Evolutionary conservation across 352 stramenopile genomes (phyloP).

Genomic region (Globisporangium canariense): DNA sequence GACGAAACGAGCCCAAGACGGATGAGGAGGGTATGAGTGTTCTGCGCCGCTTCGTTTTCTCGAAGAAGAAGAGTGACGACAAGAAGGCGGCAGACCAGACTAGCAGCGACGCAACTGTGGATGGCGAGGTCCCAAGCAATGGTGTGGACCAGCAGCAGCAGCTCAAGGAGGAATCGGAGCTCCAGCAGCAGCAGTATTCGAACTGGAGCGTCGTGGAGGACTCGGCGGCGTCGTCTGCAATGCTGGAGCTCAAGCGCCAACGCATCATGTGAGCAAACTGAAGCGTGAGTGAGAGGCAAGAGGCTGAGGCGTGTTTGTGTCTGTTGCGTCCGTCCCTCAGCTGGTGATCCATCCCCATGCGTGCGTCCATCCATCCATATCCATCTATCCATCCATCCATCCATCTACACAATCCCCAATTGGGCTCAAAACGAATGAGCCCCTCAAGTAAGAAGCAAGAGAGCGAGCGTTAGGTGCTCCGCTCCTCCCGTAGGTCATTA

Average conservation of each 20-base stretch:
- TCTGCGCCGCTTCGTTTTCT: conserved; percentile 79
- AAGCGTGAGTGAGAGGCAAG: background rate
- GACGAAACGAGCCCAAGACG: conserved; percentile 80
- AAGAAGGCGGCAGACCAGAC: conserved; percentile 22
- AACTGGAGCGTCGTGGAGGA: conserved; percentile 33
- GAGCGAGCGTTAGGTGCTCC: background rate
- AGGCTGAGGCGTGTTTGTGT: conserved; percentile 2
- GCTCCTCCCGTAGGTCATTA: background rate
- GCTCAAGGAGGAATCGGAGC: conserved; percentile 3
- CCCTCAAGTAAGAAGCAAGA: conserved; percentile 2
- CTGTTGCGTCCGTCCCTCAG: conserved; percentile 3
- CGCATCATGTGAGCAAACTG: conserved; percentile 22
- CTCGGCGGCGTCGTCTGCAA: conserved; percentile 30
- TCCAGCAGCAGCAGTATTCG: conserved; percentile 4
- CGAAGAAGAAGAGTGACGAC: conserved; percentile 70
- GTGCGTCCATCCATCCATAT: background rate
- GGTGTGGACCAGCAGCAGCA: conserved; percentile 6
- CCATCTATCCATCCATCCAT: background rate
- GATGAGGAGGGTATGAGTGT: conserved; percentile 82
- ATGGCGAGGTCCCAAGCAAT: background rate
- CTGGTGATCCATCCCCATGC: background rate
- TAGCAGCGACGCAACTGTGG: background rate
- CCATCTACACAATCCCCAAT: background rate
- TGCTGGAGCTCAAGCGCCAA: conserved; percentile 36
- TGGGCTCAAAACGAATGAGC: conserved; percentile 5